Percentiles rank a stretch among this genome's conserved stretches.
These are phyloP conservation scores for Saxispiralis lemnorum DNA, from an alignment of 495 filamentous ascomycete genomes.

Conservation along the genomic window DNA sequence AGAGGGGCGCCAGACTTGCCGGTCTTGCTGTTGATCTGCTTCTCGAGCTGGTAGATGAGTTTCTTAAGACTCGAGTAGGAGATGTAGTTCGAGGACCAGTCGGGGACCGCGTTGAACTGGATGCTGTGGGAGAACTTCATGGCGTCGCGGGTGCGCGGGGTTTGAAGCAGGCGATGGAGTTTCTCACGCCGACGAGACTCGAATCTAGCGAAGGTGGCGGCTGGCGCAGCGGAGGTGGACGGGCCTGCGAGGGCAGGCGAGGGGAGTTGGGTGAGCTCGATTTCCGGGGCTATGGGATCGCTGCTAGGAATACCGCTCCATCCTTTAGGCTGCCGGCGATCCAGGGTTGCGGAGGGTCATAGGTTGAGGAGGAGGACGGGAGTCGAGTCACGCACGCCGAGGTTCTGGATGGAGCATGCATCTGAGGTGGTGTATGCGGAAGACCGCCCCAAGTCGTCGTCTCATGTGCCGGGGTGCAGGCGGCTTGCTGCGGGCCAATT, in stretches of 20 bases:
- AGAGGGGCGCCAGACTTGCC: not conserved
- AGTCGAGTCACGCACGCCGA: too few relatives aligned
- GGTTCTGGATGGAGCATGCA: too few relatives aligned
- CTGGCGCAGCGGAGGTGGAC: too few relatives aligned
- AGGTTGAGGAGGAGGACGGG: too few relatives aligned
- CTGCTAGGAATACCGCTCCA: not conserved
- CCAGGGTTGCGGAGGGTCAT: constrained; percentile 1
- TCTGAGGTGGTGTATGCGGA: too few relatives aligned
- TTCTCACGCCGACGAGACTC: constrained; percentile 21
- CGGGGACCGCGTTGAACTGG: constrained; percentile 97
- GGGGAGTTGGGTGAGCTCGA: constrained; percentile 4
- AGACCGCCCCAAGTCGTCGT: too few relatives aligned
- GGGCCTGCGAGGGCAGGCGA: constrained; percentile 2
- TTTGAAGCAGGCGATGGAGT: constrained; percentile 25
- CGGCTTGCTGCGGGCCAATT: too few relatives aligned
- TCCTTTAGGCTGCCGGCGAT: not conserved
- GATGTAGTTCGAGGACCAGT: constrained; percentile 96
- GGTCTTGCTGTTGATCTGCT: constrained; percentile 34
- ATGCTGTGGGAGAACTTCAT: constrained; percentile 99
- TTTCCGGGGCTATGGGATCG: not conserved
- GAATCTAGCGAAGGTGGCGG: too few relatives aligned
- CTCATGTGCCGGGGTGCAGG: too few relatives aligned
- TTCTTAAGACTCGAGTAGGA: constrained; percentile 98
- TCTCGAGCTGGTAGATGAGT: constrained; percentile 79
- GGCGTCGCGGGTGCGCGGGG: constrained; percentile 33